Percentiles rank a stretch among this genome's conserved stretches.
phyloP scores from a whole-genome alignment of 2,329 filamentous ascomycete species.

The Neofusicoccum ribis region DNA sequence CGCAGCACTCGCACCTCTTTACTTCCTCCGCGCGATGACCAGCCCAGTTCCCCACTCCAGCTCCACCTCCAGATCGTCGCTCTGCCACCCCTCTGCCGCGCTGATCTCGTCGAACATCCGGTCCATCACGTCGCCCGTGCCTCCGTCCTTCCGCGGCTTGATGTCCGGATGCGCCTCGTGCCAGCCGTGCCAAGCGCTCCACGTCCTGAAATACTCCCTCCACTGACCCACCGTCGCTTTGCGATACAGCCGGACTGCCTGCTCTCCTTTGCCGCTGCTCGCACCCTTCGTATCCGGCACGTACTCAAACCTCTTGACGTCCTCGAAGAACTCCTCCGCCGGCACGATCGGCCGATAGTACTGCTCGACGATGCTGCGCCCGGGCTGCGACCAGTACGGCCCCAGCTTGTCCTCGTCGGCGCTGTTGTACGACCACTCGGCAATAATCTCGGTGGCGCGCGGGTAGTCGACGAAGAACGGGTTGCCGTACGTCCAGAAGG shows the following conservation, averaged over 20 bases:
- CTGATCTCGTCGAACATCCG: constrained; percentile 61
- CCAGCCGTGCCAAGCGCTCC: constrained; percentile 62
- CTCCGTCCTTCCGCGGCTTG: constrained; percentile 54
- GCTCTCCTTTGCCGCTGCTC: constrained; percentile 36
- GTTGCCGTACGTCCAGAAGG: constrained; percentile 68
- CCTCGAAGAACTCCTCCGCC: constrained; percentile 53
- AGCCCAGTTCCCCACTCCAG: constrained; percentile 64
- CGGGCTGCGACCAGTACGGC: constrained; percentile 62
- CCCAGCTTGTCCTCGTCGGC: constrained; percentile 54
- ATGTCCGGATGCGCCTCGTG: constrained; percentile 54
- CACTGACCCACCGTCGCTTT: constrained; percentile 58
- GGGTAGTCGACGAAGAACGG: constrained; percentile 59
- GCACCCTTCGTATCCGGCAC: constrained; percentile 52
- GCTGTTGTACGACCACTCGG: constrained; percentile 56
- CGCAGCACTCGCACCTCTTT: not conserved
- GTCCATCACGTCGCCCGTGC: constrained; percentile 63
- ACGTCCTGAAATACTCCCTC: constrained; percentile 63
- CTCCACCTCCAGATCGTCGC: constrained; percentile 37
- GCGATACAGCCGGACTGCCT: constrained; percentile 54
- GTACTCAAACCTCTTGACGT: constrained; percentile 57
- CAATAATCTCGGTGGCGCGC: constrained; percentile 54
- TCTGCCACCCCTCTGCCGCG: constrained; percentile 50
- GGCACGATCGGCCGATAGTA: constrained; percentile 49
- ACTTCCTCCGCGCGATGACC: constrained; percentile 54
- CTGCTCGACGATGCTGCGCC: constrained; percentile 54